A percentile compares a stretch with the other conserved stretches of the same genome.
Conservation (phyloP, 2,329 filamentous ascomycete genomes). For the Venturia oleaginea region DNA sequence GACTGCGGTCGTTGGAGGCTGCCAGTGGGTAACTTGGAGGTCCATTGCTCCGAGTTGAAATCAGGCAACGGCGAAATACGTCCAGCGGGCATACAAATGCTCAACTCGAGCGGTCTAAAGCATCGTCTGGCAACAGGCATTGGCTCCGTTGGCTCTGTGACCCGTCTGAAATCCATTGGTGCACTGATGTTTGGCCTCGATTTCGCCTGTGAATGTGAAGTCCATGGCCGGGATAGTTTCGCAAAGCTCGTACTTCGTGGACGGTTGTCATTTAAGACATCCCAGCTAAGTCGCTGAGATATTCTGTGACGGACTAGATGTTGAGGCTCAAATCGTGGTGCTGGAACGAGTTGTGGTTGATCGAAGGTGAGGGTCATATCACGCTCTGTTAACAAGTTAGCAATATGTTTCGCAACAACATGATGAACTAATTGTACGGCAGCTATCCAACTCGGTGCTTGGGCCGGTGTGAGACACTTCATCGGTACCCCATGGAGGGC, state of each 20-base stretch:
- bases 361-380: conserved; percentile 12
- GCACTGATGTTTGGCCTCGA: conserved; percentile 26
- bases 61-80: conserved; percentile 31
- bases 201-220: conserved; percentile 3
- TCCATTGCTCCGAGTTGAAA: conserved; percentile 26
- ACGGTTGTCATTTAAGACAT: neutral
- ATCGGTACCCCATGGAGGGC: neutral
- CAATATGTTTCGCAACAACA: neutral
- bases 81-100: conserved; percentile 28
- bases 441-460: neutral
- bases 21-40: conserved; percentile 18
- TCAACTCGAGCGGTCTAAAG: conserved; percentile 31
- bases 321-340: conserved; percentile 1
- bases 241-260: conserved; percentile 8
- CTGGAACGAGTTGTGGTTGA: conserved; percentile 9
- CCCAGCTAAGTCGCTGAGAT: neutral
- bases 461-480: neutral
- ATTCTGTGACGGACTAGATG: neutral
- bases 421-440: neutral
- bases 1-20: conserved; percentile 25
- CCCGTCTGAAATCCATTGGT: conserved; percentile 29
- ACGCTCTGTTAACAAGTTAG: conserved; percentile 1
- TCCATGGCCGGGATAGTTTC: conserved; percentile 5
- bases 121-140: conserved; percentile 25
- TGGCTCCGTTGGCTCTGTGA: conserved; percentile 22